Conservation (phyloP, 805 yeast species). For the Starmerella potacharoeniae region DNA sequence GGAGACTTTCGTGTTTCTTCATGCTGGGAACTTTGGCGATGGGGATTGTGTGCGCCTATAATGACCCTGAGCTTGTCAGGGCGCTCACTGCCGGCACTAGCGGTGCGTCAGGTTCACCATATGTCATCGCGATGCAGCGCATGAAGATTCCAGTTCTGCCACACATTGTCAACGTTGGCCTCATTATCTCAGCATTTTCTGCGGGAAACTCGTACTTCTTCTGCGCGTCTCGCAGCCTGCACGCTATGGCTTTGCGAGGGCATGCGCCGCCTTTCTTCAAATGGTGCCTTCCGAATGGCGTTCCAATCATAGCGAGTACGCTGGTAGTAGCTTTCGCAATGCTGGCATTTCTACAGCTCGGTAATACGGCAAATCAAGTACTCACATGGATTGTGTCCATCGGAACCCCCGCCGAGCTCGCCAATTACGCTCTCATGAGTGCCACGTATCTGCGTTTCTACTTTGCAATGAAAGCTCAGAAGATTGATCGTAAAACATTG, state of each 20-base stretch:
- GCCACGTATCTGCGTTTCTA: conserved; percentile 51
- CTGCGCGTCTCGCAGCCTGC: conserved; percentile 57
- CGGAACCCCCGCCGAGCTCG: conserved; percentile 58
- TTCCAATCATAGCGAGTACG: conserved; percentile 50
- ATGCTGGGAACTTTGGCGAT: conserved; percentile 66
- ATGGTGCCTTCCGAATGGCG: conserved; percentile 53
- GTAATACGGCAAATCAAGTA: conserved; percentile 48
- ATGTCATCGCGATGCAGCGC: conserved; percentile 63
- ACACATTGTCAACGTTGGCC: conserved; percentile 64
- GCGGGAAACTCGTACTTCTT: conserved; percentile 76
- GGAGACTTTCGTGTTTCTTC: conserved; percentile 55
- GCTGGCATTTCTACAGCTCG: conserved; percentile 53
- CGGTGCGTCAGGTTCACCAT: conserved; percentile 73
- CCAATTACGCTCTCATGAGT: conserved; percentile 48
- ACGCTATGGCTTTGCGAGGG: conserved; percentile 60
- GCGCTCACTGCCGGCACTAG: conserved; percentile 53
- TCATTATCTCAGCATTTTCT: conserved; percentile 64
- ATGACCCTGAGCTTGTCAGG: conserved; percentile 47
- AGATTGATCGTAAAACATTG: conserved; percentile 36
- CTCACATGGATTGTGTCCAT: conserved; percentile 62
- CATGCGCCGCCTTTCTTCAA: conserved; percentile 60
- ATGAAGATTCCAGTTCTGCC: conserved; percentile 58
- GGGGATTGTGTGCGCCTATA: conserved; percentile 62
- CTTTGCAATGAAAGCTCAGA: conserved; percentile 46
- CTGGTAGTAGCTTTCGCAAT: conserved; percentile 45